These are phyloP conservation scores for Annulohypoxylon stygium DNA, from an alignment of 495 filamentous ascomycete species.

Conservation along the genomic window DNA sequence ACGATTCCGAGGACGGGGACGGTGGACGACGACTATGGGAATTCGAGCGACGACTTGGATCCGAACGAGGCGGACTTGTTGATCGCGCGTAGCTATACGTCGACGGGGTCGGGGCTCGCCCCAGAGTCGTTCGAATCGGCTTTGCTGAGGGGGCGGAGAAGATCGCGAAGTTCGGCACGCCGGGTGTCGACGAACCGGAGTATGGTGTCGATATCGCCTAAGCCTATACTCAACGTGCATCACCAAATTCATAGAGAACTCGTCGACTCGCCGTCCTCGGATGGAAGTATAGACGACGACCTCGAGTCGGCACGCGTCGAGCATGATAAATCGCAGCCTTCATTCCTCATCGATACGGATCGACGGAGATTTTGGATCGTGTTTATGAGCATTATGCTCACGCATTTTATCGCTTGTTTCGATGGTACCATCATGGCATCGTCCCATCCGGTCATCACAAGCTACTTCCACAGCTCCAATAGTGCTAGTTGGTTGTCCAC, in stretches of 20 bases:
- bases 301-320: conserved; percentile 20
- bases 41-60: conserved; percentile 45
- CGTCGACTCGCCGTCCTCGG: conserved; percentile 9
- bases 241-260: conserved; percentile 19
- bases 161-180: conserved; percentile 34
- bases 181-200: conserved; percentile 23
- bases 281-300: conserved; percentile 8
- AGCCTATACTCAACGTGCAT: conserved; percentile 13
- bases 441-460: conserved; percentile 84
- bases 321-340: conserved; percentile 18
- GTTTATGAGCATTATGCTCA: conserved; percentile 54
- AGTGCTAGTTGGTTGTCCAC: conserved; percentile 85
- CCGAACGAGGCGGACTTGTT: conserved; percentile 59
- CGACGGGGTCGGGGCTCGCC: conserved; percentile 54
- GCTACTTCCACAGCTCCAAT: conserved; percentile 80
- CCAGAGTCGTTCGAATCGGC: conserved; percentile 55
- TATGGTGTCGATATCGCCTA: conserved; percentile 26
- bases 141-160: conserved; percentile 52
- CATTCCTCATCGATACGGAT: conserved; percentile 55
- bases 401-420: conserved; percentile 66
- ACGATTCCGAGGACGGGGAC: conserved; percentile 33
- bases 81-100: conserved; percentile 56
- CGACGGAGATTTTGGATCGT: conserved; percentile 55
- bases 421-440: conserved; percentile 73
- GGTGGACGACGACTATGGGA: conserved; percentile 35